Evolutionary conservation across 202 grass and related monocot species (phyloP), one percentile per base, ranked within the genome.

Genomic region (Saccharum hybrid): DNA sequence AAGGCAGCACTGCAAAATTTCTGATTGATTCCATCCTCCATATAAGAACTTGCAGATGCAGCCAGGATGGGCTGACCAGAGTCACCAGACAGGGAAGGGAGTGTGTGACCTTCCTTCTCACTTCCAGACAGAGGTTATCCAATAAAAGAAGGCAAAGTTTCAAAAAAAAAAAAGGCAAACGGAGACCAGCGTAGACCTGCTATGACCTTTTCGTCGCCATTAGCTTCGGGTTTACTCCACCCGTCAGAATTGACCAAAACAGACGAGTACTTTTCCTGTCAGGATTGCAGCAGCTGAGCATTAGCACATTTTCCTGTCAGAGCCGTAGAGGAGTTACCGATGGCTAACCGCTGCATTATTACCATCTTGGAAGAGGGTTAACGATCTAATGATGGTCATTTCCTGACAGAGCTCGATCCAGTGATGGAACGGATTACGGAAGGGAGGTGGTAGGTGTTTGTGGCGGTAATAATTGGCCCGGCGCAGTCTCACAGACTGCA

Each of bases 191-290:
- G 7, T 33, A 31, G 68, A 79, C 86, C 67, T 68, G 36, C 40
- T 40, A 59, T 7, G 81, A 84, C 75, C 69, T 21, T 56, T 60
- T 81, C 52, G 11, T 59, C 31, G 63, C 63, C 70, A 43, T 80
- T 78, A n/a, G n/a, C 41, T 46, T 66, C 13, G 26, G 72, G 10
- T 63, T 42, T 13, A 3, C 45, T 42, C 63, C 45, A 10, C 45
- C 77, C 26, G 56, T 68, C 81, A 68, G 14, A 33, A 18, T 71
- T 84, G 75, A 68, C 86, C 69, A 62, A 30, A 79, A 78, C 41
- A 67, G 16, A 52, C 13, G 19, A 46, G 19, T 1, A 49, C 6
- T 8, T 7, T 56, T 56, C 51, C 51, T 15, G 46, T 49, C 46
- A 49, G 46, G 5, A 45, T 3, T 0, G 42, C 42, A 45, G 42